These are phyloP conservation scores for Xylaria venustula DNA, from an alignment of 495 filamentous ascomycete species.

Conservation along the genomic window DNA sequence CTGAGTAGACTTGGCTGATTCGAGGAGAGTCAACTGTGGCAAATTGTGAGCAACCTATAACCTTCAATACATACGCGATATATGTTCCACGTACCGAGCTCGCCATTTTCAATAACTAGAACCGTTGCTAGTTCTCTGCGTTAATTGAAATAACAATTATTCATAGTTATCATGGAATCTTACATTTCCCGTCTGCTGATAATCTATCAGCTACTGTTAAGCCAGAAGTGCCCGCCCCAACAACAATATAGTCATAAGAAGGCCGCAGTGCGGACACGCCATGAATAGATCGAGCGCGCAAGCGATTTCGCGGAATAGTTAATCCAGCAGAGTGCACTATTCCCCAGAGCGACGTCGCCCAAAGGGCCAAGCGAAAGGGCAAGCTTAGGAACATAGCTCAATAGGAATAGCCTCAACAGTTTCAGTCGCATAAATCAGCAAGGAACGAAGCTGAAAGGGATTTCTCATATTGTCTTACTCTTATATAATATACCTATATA, in stretches of 20 bases:
- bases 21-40: conserved; percentile 24
- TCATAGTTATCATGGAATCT: neutral
- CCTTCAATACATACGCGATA: neutral
- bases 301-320: neutral
- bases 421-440: no score
- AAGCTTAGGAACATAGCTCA: neutral
- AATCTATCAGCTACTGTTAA: conserved; percentile 50
- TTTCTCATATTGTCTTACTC: no score
- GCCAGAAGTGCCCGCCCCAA: conserved; percentile 51
- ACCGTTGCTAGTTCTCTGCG: conserved; percentile 31
- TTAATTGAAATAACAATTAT: neutral
- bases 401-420: neutral
- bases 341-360: neutral
- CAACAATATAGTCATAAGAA: conserved; percentile 44
- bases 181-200: conserved; percentile 38
- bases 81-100: conserved; percentile 19
- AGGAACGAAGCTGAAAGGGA: no score
- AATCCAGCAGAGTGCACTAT: neutral
- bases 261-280: neutral
- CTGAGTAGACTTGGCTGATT: conserved; percentile 27
- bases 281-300: neutral
- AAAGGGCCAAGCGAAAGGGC: neutral
- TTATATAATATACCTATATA: no score
- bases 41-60: conserved; percentile 1
- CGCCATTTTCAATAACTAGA: conserved; percentile 54